A percentile compares a stretch with the other conserved stretches of the same genome.
phyloP scores from a whole-genome alignment of 805 yeast species.

The Metschnikowia lachancei region DNA sequence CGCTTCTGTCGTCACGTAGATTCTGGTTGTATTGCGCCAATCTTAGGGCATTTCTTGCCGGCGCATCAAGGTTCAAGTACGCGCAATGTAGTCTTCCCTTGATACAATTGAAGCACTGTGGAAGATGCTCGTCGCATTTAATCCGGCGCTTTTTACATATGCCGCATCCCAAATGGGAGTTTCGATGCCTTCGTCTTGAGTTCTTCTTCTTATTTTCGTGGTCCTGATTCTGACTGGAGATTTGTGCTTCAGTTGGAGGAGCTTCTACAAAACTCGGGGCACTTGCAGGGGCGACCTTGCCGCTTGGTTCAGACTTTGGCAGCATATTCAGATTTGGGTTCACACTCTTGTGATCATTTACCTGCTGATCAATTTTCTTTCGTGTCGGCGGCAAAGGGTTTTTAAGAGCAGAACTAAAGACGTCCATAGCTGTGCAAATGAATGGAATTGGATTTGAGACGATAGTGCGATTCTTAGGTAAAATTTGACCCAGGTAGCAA shows the following conservation, averaged over 20 bases:
- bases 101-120: slow-evolving; percentile 54
- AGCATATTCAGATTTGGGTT: slow-evolving; percentile 15
- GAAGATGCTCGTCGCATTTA: slow-evolving; percentile 65
- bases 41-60: slow-evolving; percentile 47
- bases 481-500: neutral
- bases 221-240: neutral
- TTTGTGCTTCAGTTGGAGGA: neutral
- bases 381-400: slow-evolving; percentile 38
- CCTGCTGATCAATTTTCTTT: slow-evolving; percentile 11
- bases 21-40: slow-evolving; percentile 49
- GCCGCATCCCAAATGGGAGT: slow-evolving; percentile 74
- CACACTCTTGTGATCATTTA: slow-evolving; percentile 7
- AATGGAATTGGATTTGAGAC: neutral
- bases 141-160: slow-evolving; percentile 62
- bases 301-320: slow-evolving; percentile 1
- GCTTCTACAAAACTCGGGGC: neutral
- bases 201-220: slow-evolving; percentile 33
- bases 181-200: slow-evolving; percentile 59
- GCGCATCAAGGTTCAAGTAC: slow-evolving; percentile 46
- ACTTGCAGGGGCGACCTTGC: neutral
- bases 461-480: neutral
- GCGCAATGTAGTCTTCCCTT: slow-evolving; percentile 50
- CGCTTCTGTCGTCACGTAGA: slow-evolving; percentile 24
- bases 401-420: slow-evolving; percentile 31
- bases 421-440: slow-evolving; percentile 18